Conservation (phyloP, 805 yeast species). For the Candida lessepsii region DNA sequence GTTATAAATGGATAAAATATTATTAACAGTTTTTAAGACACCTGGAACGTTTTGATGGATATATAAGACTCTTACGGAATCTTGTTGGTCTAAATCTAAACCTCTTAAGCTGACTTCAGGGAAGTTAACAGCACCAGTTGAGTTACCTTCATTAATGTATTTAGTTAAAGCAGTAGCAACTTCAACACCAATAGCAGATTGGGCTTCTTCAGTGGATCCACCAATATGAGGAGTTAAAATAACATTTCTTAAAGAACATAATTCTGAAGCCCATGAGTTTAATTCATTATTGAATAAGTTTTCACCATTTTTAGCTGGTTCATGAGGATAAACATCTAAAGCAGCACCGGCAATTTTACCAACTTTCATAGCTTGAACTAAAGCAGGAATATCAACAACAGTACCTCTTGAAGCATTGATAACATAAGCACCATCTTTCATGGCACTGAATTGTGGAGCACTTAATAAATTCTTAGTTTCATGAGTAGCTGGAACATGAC, state of each 20-base stretch:
- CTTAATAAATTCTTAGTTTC: conserved; percentile 91
- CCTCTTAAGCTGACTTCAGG: conserved; percentile 95
- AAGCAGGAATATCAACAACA: conserved; percentile 93
- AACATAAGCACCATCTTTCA: conserved; percentile 94
- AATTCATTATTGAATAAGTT: conserved; percentile 68
- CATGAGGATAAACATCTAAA: conserved; percentile 92
- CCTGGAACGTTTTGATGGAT: conserved; percentile 98
- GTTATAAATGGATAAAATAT: conserved; percentile 89
- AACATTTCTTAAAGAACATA: conserved; percentile 78
- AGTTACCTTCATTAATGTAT: conserved; percentile 93
- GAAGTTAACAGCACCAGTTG: conserved; percentile 96
- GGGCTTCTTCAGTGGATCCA: conserved; percentile 99
- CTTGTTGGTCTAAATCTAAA: conserved; percentile 79
- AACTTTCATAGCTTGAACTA: conserved; percentile 84
- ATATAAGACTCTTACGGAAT: conserved; percentile 89
- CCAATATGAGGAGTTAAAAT: conserved; percentile 97
- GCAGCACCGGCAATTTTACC: conserved; percentile 98
- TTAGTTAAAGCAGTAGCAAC: conserved; percentile 83
- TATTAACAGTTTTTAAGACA: conserved; percentile 95
- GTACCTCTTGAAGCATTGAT: conserved; percentile 98
- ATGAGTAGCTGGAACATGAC: conserved; percentile 92
- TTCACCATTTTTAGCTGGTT: conserved; percentile 96
- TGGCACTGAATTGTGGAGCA: conserved; percentile 87
- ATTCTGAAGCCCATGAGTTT: conserved; percentile 81
- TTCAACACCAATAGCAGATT: conserved; percentile 94